Percentiles rank a stretch among this genome's conserved stretches.
phyloP scores from a whole-genome alignment of 2,329 filamentous ascomycete species.

The Diaporthe caulivora region DNA sequence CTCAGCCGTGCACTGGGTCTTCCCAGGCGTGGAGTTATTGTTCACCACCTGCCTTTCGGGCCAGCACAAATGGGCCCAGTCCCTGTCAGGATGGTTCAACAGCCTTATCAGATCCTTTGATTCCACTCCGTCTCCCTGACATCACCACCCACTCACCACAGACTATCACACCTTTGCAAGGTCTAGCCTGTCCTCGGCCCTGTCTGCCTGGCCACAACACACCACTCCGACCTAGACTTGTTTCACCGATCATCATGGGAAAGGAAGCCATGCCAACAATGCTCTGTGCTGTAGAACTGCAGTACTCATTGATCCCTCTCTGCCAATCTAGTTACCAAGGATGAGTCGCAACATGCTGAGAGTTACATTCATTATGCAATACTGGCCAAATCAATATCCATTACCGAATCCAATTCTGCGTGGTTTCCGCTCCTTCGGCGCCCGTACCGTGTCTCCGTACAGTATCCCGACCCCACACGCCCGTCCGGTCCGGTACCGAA shows the following conservation, averaged over 20 bases:
- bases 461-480: constrained; percentile 1
- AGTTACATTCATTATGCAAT: neutral
- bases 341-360: neutral
- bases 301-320: neutral
- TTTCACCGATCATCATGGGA: neutral
- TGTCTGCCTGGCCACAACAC: neutral
- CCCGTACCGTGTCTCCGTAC: neutral
- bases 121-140: constrained; percentile 27
- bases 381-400: neutral
- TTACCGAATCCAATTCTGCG: neutral
- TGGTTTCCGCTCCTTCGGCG: no score
- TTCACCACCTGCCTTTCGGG: constrained; percentile 1
- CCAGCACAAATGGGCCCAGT: constrained; percentile 17
- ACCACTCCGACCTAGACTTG: neutral
- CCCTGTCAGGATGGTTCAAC: constrained; percentile 1
- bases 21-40: neutral
- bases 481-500: constrained; percentile 30
- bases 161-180: constrained; percentile 23
- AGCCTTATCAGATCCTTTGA: constrained; percentile 34
- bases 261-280: neutral
- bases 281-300: neutral
- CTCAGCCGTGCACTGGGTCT: constrained; percentile 11
- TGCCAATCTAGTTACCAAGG: neutral
- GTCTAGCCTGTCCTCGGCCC: constrained; percentile 20
- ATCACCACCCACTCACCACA: constrained; percentile 24